phyloP scores from a whole-genome alignment of 148 eudicot species.

The Rhododendron mucronatum region DNA sequence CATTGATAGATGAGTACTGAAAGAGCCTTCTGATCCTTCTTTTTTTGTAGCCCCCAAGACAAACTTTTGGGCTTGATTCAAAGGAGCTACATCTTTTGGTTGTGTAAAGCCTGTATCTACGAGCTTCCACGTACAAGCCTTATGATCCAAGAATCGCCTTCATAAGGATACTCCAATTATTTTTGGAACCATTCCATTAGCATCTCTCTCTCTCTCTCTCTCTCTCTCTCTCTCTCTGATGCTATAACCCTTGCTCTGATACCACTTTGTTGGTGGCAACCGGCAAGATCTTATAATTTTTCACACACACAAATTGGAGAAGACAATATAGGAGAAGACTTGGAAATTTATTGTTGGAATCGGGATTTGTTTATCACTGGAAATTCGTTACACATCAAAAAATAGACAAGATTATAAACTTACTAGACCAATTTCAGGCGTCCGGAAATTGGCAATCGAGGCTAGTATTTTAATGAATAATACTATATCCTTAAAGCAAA shows the following conservation, averaged over 20 bases:
- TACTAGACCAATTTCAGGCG: no score
- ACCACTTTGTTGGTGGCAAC: neutral
- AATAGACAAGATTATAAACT: no score
- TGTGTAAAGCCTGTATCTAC: neutral
- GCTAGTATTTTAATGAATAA: no score
- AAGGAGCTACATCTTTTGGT: neutral
- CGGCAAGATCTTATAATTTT: neutral
- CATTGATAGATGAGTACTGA: neutral
- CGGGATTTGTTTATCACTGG: no score
- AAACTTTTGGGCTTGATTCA: neutral
- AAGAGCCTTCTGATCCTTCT: neutral
- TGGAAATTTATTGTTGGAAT: no score
- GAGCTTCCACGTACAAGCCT: neutral
- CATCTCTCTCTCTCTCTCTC: neutral
- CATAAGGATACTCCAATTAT: neutral
- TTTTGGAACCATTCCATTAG: neutral
- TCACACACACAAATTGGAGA: neutral
- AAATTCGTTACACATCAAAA: no score
- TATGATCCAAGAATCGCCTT: neutral
- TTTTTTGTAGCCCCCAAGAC: neutral
- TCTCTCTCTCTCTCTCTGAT: neutral
- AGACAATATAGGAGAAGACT: no score
- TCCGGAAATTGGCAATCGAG: no score
- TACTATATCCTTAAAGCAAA: no score
- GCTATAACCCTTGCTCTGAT: neutral